Conservation (phyloP, 2,329 filamentous ascomycete species). For the Ceratocystis papillata region DNA sequence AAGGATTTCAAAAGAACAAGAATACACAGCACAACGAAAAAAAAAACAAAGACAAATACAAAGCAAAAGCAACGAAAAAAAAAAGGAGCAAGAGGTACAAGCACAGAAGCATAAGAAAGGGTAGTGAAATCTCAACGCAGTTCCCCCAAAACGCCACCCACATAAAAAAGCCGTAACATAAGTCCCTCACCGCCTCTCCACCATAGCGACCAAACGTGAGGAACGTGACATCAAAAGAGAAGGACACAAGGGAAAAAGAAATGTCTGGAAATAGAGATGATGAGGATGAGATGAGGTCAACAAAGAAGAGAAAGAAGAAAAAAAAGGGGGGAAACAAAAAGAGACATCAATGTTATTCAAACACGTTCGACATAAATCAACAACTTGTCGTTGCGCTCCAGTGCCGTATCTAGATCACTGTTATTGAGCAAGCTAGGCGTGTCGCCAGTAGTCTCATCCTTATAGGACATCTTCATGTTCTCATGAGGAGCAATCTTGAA, state of each 20-base stretch:
- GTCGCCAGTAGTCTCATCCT: constrained; percentile 68
- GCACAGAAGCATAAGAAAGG: background rate
- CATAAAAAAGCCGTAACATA: constrained; percentile 5
- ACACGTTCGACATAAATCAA: constrained; percentile 58
- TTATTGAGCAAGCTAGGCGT: constrained; percentile 67
- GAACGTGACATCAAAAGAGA: constrained; percentile 8
- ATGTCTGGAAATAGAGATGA: background rate
- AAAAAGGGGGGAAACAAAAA: background rate
- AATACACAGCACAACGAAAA: background rate
- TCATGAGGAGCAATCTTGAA: constrained; percentile 60
- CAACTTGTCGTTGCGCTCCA: constrained; percentile 78
- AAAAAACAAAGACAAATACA: background rate
- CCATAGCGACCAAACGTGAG: constrained; percentile 12
- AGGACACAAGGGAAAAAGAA: constrained; percentile 16
- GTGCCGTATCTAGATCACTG: constrained; percentile 66
- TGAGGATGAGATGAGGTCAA: background rate
- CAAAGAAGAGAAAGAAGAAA: background rate
- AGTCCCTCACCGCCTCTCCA: background rate
- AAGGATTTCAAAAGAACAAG: background rate
- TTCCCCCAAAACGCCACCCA: constrained; percentile 13
- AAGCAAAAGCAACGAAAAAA: background rate
- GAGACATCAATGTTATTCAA: constrained; percentile 28
- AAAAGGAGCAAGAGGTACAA: background rate
- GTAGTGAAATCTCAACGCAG: constrained; percentile 8
- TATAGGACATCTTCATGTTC: constrained; percentile 71